phyloP scores from a whole-genome alignment of 225 moss, liverwort and hornwort genomes.

The Climacium dendroides region DNA sequence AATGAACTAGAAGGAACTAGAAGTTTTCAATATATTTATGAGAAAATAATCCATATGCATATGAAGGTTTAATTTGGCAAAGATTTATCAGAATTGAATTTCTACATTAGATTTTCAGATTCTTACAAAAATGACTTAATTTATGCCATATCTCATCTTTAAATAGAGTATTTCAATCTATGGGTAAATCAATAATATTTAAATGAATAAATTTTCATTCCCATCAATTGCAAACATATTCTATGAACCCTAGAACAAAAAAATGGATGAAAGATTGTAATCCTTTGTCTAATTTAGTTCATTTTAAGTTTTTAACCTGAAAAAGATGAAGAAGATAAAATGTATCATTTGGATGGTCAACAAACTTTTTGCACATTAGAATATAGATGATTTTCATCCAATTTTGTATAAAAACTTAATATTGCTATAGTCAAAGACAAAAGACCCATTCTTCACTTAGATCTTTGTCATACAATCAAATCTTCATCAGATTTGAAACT shows the following conservation, averaged over 20 bases:
- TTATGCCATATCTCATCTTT: too few relatives aligned
- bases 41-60: neutral
- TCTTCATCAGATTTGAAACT: too few relatives aligned
- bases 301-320: neutral
- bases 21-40: neutral
- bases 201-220: neutral
- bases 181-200: neutral
- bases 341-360: neutral
- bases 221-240: neutral
- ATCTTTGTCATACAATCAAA: too few relatives aligned
- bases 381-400: neutral
- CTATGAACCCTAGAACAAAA: accelerated
- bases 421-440: neutral
- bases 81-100: neutral
- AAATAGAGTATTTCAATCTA: neutral
- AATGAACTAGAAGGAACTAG: accelerated
- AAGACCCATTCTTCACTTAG: too few relatives aligned
- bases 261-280: neutral
- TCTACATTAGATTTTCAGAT: accelerated
- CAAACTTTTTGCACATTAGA: neutral
- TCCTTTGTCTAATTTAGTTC: neutral
- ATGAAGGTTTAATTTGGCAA: too few relatives aligned
- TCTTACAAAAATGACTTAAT: too few relatives aligned
- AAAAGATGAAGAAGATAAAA: neutral
- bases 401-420: neutral